Evolutionary conservation across 768 basidiomycete genomes (phyloP).

Genomic region (Leccinum ochraceum): DNA sequence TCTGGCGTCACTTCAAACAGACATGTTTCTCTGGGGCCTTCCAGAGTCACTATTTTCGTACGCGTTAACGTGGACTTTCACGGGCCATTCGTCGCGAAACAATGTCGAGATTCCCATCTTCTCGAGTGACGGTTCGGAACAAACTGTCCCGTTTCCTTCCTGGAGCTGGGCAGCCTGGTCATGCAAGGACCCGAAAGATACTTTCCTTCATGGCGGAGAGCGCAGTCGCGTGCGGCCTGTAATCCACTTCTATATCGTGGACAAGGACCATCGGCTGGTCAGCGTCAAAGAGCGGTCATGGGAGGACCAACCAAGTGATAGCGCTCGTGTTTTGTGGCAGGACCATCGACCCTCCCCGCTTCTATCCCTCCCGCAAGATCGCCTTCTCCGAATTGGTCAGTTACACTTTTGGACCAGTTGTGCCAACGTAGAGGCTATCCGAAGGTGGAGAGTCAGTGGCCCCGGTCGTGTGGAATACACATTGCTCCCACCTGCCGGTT

Average conservation of each 20-base stretch:
- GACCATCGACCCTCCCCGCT: not conserved
- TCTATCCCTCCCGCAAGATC: not conserved
- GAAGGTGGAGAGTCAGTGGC: not conserved
- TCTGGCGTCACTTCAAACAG: conserved; percentile 9
- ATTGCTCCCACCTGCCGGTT: not conserved
- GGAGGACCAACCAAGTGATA: not conserved
- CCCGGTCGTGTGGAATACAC: not conserved
- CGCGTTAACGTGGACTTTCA: conserved; percentile 11
- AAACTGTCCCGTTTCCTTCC: conserved; percentile 13
- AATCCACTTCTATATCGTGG: conserved; percentile 11
- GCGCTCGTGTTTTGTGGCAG: not conserved
- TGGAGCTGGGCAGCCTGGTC: conserved; percentile 23
- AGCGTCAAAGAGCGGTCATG: conserved; percentile 1
- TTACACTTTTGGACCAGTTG: conserved; percentile 18
- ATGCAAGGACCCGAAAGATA: not conserved
- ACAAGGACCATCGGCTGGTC: not conserved
- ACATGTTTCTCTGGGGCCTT: conserved; percentile 17
- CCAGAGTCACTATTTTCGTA: conserved; percentile 17
- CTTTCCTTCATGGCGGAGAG: not conserved
- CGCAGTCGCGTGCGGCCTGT: not conserved
- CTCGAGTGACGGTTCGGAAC: conserved; percentile 1
- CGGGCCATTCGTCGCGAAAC: conserved; percentile 6
- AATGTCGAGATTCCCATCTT: conserved; percentile 2
- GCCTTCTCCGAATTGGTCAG: conserved; percentile 1
- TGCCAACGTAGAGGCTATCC: conserved; percentile 2